Evolutionary conservation across 495 filamentous ascomycete genomes (phyloP).

Genomic region (Neurospora sp.): DNA sequence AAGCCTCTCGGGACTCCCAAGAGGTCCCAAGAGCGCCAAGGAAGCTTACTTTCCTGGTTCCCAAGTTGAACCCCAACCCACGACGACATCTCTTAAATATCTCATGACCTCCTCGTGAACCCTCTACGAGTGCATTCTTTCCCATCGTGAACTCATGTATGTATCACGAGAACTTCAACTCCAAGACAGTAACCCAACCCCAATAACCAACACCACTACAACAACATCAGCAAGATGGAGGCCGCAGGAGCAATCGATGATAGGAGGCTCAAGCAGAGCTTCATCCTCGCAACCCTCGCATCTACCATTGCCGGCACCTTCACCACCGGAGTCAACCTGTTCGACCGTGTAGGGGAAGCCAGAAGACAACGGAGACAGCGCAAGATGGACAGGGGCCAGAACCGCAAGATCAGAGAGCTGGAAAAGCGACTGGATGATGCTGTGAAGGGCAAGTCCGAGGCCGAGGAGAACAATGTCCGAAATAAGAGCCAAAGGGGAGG

Average conservation of each 20-base stretch:
- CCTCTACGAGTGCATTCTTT: background rate
- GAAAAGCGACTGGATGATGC: slow-evolving; percentile 23
- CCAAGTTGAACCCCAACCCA: background rate
- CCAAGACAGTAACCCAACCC: background rate
- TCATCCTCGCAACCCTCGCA: slow-evolving; percentile 26
- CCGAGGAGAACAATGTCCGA: background rate
- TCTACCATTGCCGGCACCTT: slow-evolving; percentile 31
- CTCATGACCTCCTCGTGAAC: background rate
- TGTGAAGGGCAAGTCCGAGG: slow-evolving; percentile 6
- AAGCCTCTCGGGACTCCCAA: background rate
- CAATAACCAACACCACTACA: background rate
- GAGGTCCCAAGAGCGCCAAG: background rate
- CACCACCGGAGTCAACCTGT: slow-evolving; percentile 25
- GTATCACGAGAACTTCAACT: background rate
- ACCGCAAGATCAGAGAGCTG: slow-evolving; percentile 25
- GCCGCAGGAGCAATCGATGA: slow-evolving; percentile 51
- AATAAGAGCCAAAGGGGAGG: background rate
- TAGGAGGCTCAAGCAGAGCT: slow-evolving; percentile 25
- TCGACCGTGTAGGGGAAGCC: slow-evolving; percentile 24
- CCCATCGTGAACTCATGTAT: background rate
- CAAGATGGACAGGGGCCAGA: slow-evolving; percentile 21
- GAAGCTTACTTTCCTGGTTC: background rate
- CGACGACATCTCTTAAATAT: background rate
- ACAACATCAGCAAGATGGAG: slow-evolving; percentile 31
- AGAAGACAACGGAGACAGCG: slow-evolving; percentile 22